Base-by-base conservation (phyloP, 2,329 filamentous ascomycete genomes). In the Penicillium sp. region DNA sequence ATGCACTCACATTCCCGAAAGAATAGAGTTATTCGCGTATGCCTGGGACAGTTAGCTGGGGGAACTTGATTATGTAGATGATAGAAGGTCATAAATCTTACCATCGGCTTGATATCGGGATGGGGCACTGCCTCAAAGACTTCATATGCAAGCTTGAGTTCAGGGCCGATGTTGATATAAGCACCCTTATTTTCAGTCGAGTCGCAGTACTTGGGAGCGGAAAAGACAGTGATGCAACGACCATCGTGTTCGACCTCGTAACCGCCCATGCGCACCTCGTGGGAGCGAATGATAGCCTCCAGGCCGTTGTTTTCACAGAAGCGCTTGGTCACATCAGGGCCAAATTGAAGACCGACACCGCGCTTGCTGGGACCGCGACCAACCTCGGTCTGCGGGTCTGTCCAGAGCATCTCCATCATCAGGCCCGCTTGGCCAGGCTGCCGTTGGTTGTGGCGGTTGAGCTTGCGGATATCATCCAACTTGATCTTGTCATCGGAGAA, bases 351-450 rank as follows among this genome's bases (percentile, higher is more conserved):
- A 52, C 94, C 94, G 21, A 99, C 93, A 65, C 94, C 94, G 73
- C 94, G 86, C 82, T 99, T 99, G 81, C 92, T 96, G 45, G 94
- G 94, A 9, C 93, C 91, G 66, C 94, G 87, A 52, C 94, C 94
- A 29, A 89, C 87, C 67, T 87, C 83, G 0, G 89, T 84, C 75
- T 99, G 94, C 3, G 94, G 94, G 73, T 99, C 94, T 0, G 94
- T 97, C 94, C 94, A 99, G 47, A 99, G 84, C 94, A 99, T 99
- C 78, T 99, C 94, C 94, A 99, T 99, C 94, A 99, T 99, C 68
- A 99, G 80, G 15, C 94, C 94, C 49, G 89, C 80, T 75, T 99
- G 94, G 33, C 94, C 94, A 3, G 94, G 93, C 71, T 97, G 93
- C 61, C 91, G 85, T 77, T 97, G 94, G 73, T 85, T 87, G 78